phyloP scores from a whole-genome alignment of 2,329 filamentous ascomycete genomes.

The Trichophyton mentagrophytes region DNA sequence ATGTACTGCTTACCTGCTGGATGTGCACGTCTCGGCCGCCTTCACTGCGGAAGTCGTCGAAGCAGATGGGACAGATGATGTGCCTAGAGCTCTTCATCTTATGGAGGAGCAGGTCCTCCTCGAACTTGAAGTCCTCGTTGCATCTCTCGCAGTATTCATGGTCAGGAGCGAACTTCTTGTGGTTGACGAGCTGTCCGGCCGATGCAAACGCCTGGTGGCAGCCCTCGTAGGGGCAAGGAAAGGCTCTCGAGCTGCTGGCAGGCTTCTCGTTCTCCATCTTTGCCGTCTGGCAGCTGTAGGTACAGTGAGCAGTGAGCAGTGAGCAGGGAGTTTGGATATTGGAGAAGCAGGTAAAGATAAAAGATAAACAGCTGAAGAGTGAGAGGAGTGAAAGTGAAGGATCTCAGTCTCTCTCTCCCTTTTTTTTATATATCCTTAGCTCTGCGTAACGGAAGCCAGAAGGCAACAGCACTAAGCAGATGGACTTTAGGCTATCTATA shows the following conservation, averaged over 20 bases:
- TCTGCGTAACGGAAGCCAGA: not conserved
- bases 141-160: slow-evolving; percentile 33
- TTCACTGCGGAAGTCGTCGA: slow-evolving; percentile 42
- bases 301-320: not conserved
- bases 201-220: slow-evolving; percentile 38
- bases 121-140: slow-evolving; percentile 35
- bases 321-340: too few relatives aligned
- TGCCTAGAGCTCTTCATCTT: slow-evolving; percentile 36
- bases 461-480: not conserved
- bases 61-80: slow-evolving; percentile 45
- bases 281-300: not conserved
- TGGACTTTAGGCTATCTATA: not conserved
- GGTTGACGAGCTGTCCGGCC: slow-evolving; percentile 35
- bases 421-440: not conserved
- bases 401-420: not conserved
- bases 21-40: slow-evolving; percentile 42
- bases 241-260: slow-evolving; percentile 5
- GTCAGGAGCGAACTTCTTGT: slow-evolving; percentile 35
- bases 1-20: slow-evolving; percentile 28
- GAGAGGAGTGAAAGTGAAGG: not conserved
- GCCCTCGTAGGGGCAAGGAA: slow-evolving; percentile 34
- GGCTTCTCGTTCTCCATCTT: not conserved
- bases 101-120: slow-evolving; percentile 36
- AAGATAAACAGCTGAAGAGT: not conserved
- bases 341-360: too few relatives aligned